Evolutionary conservation across 2,329 filamentous ascomycete genomes (phyloP).

Genomic region (Remersonia thermophila): DNA sequence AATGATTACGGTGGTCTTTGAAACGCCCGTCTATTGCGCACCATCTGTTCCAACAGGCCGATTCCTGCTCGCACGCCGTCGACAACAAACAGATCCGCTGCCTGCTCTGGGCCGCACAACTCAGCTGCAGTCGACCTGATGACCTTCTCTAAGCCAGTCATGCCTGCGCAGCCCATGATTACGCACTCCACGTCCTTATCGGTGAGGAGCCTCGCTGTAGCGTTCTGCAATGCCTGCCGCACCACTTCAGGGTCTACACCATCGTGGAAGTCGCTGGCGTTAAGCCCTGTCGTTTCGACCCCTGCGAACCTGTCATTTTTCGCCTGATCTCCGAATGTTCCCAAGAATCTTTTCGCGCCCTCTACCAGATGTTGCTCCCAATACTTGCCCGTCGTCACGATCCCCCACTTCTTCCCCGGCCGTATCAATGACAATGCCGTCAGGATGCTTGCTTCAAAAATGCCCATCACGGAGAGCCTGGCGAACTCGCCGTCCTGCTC

Average conservation of each 20-base stretch:
- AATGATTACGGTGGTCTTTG: constrained; percentile 4
- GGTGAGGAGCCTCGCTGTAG: constrained; percentile 52
- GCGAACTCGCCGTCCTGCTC: constrained; percentile 13
- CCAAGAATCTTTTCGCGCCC: constrained; percentile 55
- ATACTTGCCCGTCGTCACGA: constrained; percentile 74
- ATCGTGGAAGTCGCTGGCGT: constrained; percentile 66
- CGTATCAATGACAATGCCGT: constrained; percentile 44
- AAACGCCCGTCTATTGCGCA: constrained; percentile 32
- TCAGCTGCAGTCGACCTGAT: constrained; percentile 59
- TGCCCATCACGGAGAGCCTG: constrained; percentile 54
- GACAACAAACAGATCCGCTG: constrained; percentile 50
- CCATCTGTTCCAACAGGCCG: constrained; percentile 44
- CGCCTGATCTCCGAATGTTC: constrained; percentile 24
- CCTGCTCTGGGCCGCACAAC: constrained; percentile 47
- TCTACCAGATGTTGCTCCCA: constrained; percentile 64
- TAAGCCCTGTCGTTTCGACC: constrained; percentile 70
- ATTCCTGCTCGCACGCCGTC: constrained; percentile 69
- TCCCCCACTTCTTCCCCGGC: constrained; percentile 51
- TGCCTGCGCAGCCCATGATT: constrained; percentile 80
- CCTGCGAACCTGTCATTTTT: constrained; percentile 53
- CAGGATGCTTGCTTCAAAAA: constrained; percentile 74
- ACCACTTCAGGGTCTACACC: constrained; percentile 53
- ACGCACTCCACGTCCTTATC: constrained; percentile 51
- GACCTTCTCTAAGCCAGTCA: constrained; percentile 71
- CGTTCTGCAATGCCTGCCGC: constrained; percentile 50